Base-by-base conservation (phyloP, 441 rosid species). In the Adansonia rubrostipa region DNA sequence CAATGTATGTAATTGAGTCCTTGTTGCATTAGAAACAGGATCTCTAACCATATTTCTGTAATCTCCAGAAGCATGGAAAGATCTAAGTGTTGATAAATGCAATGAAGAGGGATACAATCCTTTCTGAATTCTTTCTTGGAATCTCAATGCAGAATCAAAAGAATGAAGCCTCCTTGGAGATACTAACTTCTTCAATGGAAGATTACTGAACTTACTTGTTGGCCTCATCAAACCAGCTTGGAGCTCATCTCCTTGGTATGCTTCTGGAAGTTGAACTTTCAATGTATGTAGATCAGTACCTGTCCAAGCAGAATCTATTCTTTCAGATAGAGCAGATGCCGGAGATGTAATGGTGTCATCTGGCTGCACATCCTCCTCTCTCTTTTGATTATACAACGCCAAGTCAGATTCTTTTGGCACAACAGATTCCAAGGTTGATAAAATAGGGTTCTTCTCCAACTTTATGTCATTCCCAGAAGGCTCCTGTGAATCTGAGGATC, bases 291-390 rank as follows among this genome's bases (percentile, higher is more conserved):
- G 92, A 78, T 88, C 90, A 33, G 94, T 92, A 60, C 99, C 99
- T 0, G 91, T 86, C 99, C 99, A 97, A 15, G 97, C 97, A 14
- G 95, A 93, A 86, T 97, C 99, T 81, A 97, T 97, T 83, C 90
- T 88, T 81, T 90, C 97, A 5, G 97, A 95, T 24, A 97, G 83
- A 81, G 85, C 85, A 36, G 98, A 88, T 20, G 80, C 85, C 61
- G 90, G 84, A 50, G 91, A 87, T 17, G 88, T 78, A 54, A 75
- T 33, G 62, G 78, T 77, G 36, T 74, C 83, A 65, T 88, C 90
- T 45, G 89, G 85, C 72, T 84, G 91, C 10, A 78, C 4, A 63
- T 88, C 88, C 81, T 80, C 88, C 81, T 76, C 78, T 80, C 36
- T 77, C 79, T 72, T 74, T 71, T 81, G 74, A 73, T 80, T 80